Conservation (phyloP, 371 early-diverging fungal species). For the Coemansia sp. region DNA sequence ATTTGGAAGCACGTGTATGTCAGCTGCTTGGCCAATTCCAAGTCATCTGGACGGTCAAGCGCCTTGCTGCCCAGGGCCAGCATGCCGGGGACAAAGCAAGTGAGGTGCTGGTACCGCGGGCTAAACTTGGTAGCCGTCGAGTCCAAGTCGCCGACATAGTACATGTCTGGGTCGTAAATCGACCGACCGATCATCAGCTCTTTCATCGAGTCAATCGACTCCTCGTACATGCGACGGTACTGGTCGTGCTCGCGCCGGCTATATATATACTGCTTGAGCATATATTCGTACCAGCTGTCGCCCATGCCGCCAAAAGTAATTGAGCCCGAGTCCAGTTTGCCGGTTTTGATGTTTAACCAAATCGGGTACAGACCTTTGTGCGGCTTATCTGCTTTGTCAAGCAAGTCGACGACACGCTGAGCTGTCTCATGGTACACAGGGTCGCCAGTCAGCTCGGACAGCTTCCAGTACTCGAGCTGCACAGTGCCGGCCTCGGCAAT, state of each 20-base stretch:
- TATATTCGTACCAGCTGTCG: constrained; percentile 95
- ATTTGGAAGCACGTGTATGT: constrained; percentile 50
- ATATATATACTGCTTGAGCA: constrained; percentile 84
- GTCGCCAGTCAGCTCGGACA: constrained; percentile 77
- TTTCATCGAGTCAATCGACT: constrained; percentile 74
- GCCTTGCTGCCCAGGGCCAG: constrained; percentile 64
- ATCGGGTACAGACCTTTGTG: constrained; percentile 50
- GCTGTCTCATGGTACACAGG: constrained; percentile 40
- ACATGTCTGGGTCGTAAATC: constrained; percentile 39
- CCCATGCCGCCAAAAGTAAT: constrained; percentile 85
- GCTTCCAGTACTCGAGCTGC: constrained; percentile 86
- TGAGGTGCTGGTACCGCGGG: constrained; percentile 53
- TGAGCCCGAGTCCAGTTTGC: constrained; percentile 30
- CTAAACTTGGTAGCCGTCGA: constrained; percentile 42
- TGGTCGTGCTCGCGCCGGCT: constrained; percentile 66
- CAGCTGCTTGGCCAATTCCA: constrained; percentile 46
- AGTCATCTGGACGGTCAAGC: constrained; percentile 48
- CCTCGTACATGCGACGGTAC: constrained; percentile 72
- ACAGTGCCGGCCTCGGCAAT: constrained; percentile 88
- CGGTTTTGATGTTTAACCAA: constrained; percentile 39
- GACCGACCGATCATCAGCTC: constrained; percentile 66
- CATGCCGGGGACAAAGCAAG: constrained; percentile 88
- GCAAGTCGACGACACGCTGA: constrained; percentile 46
- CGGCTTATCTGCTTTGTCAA: constrained; percentile 38
- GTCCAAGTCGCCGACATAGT: constrained; percentile 46